Base-by-base conservation (phyloP, 441 rosid species). In the Viola pubescens region DNA sequence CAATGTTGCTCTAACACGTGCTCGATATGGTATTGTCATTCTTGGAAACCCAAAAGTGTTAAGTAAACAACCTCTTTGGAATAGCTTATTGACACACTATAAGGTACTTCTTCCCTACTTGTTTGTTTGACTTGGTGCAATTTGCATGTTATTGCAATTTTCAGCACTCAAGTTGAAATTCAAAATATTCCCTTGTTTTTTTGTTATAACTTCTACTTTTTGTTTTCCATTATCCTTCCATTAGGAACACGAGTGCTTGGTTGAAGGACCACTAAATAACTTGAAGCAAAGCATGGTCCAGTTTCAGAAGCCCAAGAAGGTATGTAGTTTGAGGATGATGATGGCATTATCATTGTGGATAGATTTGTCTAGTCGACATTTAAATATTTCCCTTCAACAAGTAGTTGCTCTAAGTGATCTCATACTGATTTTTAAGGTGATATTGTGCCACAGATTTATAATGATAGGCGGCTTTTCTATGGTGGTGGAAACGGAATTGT, bases 211-310 rank as follows among this genome's bases (percentile, higher is more conserved):
- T 3, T 10, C 41, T 3, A 11, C 42, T 37, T 50, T 16, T 4
- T 42, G 43, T 38, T 62, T 53, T 26, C 67, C 13, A 12, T 54
- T 34, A 58, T 48, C 46, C 70, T 66, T 61, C 46, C 44, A 48
- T 46, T 71, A 87, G 95, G 95, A 87, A 53, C 85, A 94, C 37
- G 99, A 89, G 75, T 88, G 98, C 78, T 81, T 94, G 81, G 99
- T 94, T 73, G 99, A 94, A 75, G 99, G 98, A 48, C 99, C 99
- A 75, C 79, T 91, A 59, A 94, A 82, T 79, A 94, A 94, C 75
- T 76, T 94, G 80, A 94, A 94, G 80, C 98, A 91, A 81, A 94
- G 98, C 72, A 94, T 91, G 98, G 87, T 91, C 60, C 99, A 94
- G 55, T 94, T 91, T 78, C 98, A 90, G 73, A 87, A 87, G 82